phyloP scores from a whole-genome alignment of 148 eudicot genomes.

The Fallopia convolvulus region DNA sequence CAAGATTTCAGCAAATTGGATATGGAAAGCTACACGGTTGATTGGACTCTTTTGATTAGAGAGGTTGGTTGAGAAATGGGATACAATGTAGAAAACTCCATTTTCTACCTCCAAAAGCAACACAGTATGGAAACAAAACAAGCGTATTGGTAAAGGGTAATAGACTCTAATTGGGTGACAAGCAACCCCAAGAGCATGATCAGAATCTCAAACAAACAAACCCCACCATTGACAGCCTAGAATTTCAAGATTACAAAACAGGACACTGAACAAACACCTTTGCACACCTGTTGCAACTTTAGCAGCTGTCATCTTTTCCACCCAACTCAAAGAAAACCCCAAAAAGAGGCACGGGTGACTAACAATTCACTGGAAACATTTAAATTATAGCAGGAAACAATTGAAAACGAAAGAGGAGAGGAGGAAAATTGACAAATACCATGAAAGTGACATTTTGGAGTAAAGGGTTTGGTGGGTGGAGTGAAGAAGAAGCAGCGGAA shows the following conservation, averaged over 20 bases:
- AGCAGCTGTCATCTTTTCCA: slow-evolving; percentile 4
- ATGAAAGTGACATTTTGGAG: slow-evolving; percentile 16
- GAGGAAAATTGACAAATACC: slow-evolving; percentile 14
- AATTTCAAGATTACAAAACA: not conserved
- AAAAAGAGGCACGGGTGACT: not conserved
- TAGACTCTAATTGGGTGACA: not conserved
- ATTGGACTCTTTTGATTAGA: not conserved
- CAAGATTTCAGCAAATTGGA: not conserved
- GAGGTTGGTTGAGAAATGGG: not conserved
- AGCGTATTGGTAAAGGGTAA: not conserved
- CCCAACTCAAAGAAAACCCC: not conserved
- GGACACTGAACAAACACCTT: not conserved
- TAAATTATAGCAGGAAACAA: not conserved
- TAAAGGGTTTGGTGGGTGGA: slow-evolving; percentile 14
- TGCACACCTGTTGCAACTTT: slow-evolving; percentile 5
- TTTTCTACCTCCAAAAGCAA: not conserved
- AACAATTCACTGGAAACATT: not conserved
- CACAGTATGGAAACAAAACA: not conserved
- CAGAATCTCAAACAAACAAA: not conserved
- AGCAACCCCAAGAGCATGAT: slow-evolving; percentile 8
- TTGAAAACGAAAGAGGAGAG: not conserved
- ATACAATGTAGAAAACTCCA: not conserved
- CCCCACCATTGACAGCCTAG: not conserved
- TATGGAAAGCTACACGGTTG: not conserved
- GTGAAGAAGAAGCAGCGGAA: slow-evolving; percentile 10